Conservation (phyloP, 306 rosid genomes). For the Lathyrus tuberosus region DNA sequence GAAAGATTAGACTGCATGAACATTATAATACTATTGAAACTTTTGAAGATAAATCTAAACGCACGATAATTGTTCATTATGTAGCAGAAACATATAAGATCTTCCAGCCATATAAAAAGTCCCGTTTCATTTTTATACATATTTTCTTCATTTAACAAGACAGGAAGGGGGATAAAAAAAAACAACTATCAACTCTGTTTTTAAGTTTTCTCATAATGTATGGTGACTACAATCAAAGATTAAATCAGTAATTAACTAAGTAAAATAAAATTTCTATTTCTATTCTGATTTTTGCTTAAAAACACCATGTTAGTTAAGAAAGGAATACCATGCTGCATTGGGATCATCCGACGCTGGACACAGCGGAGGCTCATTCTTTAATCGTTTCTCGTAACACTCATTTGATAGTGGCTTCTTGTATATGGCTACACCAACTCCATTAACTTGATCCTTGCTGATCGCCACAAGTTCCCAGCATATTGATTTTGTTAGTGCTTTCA, state of each 20-base stretch:
- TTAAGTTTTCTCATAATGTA: background rate
- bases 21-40: slow-evolving; percentile 23
- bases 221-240: background rate
- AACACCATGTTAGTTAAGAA: background rate
- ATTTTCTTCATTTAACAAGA: background rate
- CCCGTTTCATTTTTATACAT: slow-evolving; percentile 4
- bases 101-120: slow-evolving; percentile 16
- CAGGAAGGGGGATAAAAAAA: background rate
- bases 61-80: background rate
- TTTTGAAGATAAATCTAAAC: background rate
- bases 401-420: slow-evolving; percentile 81
- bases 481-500: slow-evolving; percentile 76
- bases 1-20: slow-evolving; percentile 36
- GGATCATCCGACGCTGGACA: slow-evolving; percentile 78
- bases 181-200: background rate
- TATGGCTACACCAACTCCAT: slow-evolving; percentile 83
- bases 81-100: slow-evolving; percentile 26
- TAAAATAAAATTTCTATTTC: background rate
- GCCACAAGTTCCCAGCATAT: slow-evolving; percentile 86
- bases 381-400: slow-evolving; percentile 84
- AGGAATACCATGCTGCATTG: slow-evolving; percentile 84
- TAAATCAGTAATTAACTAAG: slow-evolving; percentile 23
- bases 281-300: background rate
- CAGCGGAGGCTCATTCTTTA: slow-evolving; percentile 69
- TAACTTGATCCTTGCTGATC: slow-evolving; percentile 74